These are phyloP conservation scores for Hypoxylon perforatum DNA, from an alignment of 495 filamentous ascomycete species.

Conservation along the genomic window DNA sequence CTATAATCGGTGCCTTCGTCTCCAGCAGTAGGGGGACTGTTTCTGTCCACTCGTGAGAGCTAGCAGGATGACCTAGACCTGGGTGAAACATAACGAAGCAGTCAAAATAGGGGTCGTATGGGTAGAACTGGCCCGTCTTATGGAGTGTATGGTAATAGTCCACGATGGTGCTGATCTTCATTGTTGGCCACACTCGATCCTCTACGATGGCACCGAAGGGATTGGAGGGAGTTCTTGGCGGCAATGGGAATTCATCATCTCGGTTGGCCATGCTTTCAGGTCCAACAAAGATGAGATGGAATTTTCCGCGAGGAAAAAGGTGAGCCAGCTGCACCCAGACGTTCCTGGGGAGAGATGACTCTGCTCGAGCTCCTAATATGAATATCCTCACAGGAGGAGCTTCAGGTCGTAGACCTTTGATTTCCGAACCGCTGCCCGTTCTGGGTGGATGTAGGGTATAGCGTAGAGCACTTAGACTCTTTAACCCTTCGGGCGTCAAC, in stretches of 20 bases:
- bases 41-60: conserved; percentile 90
- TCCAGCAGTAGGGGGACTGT: conserved; percentile 89
- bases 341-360: conserved; percentile 92
- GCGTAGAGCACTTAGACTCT: conserved; percentile 90
- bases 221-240: conserved; percentile 81
- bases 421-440: conserved; percentile 75
- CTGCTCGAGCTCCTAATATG: conserved; percentile 92
- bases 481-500: conserved; percentile 86
- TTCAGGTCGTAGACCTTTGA: conserved; percentile 82
- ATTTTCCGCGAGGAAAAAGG: conserved; percentile 83
- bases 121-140: conserved; percentile 85
- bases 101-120: conserved; percentile 98
- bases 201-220: conserved; percentile 94
- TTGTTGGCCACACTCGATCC: conserved; percentile 79
- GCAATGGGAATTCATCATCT: conserved; percentile 89
- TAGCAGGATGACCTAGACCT: conserved; percentile 91
- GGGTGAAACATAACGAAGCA: conserved; percentile 96
- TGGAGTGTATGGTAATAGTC: conserved; percentile 99
- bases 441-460: conserved; percentile 92
- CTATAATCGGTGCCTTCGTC: conserved; percentile 93
- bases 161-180: conserved; percentile 97
- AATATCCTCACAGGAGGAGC: conserved; percentile 92
- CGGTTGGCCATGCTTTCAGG: conserved; percentile 94
- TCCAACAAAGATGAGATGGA: conserved; percentile 93
- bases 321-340: conserved; percentile 92